Evolutionary conservation across 805 yeast genomes (phyloP), one percentile per base, ranked within the genome.

Genomic region (Candida wancherniae): DNA sequence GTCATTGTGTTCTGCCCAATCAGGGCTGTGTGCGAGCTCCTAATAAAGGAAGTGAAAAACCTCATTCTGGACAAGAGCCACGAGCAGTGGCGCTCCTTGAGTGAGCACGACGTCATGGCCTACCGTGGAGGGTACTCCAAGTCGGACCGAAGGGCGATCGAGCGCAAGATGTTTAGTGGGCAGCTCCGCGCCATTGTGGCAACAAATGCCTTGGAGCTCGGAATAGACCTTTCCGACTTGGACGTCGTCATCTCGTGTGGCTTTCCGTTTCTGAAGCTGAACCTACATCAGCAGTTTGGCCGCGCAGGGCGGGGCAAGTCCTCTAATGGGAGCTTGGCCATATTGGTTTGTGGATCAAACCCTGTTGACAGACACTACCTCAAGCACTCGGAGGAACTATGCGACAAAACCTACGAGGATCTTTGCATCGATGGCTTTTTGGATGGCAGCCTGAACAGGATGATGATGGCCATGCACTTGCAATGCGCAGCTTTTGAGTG

Each of bases 111-210:
- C 35, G 80, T 88, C 3, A 84, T 86, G 94, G 77, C 94, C 30
- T 92, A 92, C 47, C 65, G 99, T 42, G 98, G 97, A 21, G 99
- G 99, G 1, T 92, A 92, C 50, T 76, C 94, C 3, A 79, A 88
- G 2, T 58, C 71, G 2, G 97, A 90, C 49, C 69, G 99, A 42
- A 71, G 98, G 42, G 71, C 76, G 33, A 90, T 92, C 35, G 99
- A 92, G 54, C 67, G 71, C 27, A 85, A 84, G 45, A 85, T 92
- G 96, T 92, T 92, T 52, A 74, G 73, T 40, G 97, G 97, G 1
- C 75, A 78, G 33, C 57, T 92, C 16, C 67, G 80, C 36, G 97
- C 95, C 0, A 84, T 94, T 16, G 76, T 92, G 4, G 90, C 98
- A 0, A 92, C 99, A 0, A 87, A 88, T 57, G 98, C 99, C 0